These are phyloP conservation scores for Trametes cinnabarina DNA, from an alignment of 768 basidiomycete species.

Conservation along the genomic window DNA sequence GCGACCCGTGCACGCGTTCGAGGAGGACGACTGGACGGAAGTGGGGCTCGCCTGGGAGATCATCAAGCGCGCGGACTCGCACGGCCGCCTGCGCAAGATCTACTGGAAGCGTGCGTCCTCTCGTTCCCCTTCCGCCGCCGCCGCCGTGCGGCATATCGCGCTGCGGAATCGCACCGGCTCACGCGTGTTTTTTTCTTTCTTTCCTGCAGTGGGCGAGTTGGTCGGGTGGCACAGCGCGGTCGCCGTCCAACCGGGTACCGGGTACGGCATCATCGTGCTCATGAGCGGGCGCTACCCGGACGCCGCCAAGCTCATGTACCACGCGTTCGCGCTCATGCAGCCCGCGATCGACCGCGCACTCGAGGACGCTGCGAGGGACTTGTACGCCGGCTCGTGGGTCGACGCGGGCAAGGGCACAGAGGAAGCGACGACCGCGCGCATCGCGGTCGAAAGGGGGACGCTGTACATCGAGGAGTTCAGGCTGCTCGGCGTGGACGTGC, in stretches of 20 bases:
- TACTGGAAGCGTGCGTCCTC: constrained; percentile 33
- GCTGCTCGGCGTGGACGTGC: constrained; percentile 18
- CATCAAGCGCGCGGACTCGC: constrained; percentile 22
- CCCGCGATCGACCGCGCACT: constrained; percentile 26
- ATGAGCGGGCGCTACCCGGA: constrained; percentile 24
- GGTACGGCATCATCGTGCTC: constrained; percentile 31
- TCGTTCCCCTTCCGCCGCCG: neutral
- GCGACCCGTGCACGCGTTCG: constrained; percentile 29
- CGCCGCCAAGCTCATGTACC: constrained; percentile 24
- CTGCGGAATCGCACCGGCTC: too few relatives aligned
- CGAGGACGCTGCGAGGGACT: constrained; percentile 5
- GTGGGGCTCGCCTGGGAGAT: constrained; percentile 26
- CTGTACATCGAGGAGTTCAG: constrained; percentile 21
- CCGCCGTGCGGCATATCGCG: neutral
- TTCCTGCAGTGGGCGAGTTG: constrained; percentile 29
- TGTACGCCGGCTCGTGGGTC: constrained; percentile 28
- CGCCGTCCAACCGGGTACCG: constrained; percentile 28
- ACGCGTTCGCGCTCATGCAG: constrained; percentile 28
- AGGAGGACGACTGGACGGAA: constrained; percentile 28
- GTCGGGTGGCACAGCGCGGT: constrained; percentile 25
- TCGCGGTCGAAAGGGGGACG: constrained; percentile 23
- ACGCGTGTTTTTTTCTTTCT: too few relatives aligned
- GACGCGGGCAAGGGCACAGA: neutral
- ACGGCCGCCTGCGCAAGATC: constrained; percentile 22
- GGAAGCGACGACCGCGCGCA: neutral